phyloP scores from a whole-genome alignment of 441 rosid species.

The Francoa sonchifolia region DNA sequence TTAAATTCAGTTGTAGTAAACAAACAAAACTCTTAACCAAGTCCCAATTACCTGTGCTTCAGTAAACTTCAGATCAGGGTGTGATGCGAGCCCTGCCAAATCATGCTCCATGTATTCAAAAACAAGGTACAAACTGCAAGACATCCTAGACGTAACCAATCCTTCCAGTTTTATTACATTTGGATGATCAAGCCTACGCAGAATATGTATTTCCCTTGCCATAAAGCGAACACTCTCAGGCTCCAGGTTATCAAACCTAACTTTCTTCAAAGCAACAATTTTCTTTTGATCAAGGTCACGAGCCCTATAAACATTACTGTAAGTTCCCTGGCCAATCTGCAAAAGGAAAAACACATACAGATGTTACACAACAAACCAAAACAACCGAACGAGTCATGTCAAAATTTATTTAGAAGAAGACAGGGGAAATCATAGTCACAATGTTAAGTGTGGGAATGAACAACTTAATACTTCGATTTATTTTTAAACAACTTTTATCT shows the following conservation, averaged over 20 bases:
- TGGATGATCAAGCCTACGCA: slow-evolving; percentile 88
- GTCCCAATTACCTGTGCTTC: slow-evolving; percentile 62
- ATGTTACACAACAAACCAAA: slow-evolving; percentile 10
- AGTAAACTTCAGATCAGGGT: slow-evolving; percentile 78
- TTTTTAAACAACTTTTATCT: no score
- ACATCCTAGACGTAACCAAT: slow-evolving; percentile 94
- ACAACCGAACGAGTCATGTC: no score
- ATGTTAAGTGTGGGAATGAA: no score
- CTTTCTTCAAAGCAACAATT: slow-evolving; percentile 94
- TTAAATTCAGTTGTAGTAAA: no score
- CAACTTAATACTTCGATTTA: no score
- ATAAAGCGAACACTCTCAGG: slow-evolving; percentile 97
- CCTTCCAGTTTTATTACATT: slow-evolving; percentile 94
- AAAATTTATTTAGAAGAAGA: no score
- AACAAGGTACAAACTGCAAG: slow-evolving; percentile 86
- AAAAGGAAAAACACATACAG: slow-evolving; percentile 13
- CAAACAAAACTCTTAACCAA: no score
- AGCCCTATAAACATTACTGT: slow-evolving; percentile 91
- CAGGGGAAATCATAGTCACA: no score
- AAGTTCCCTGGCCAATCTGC: slow-evolving; percentile 99
- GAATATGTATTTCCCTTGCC: slow-evolving; percentile 94
- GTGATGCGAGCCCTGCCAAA: slow-evolving; percentile 85
- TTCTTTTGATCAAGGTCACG: slow-evolving; percentile 84
- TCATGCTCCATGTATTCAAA: slow-evolving; percentile 99
- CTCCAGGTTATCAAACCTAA: slow-evolving; percentile 87